Evolutionary conservation across 345 rosid species (phyloP).

Genomic region (Arabis alpina): DNA sequence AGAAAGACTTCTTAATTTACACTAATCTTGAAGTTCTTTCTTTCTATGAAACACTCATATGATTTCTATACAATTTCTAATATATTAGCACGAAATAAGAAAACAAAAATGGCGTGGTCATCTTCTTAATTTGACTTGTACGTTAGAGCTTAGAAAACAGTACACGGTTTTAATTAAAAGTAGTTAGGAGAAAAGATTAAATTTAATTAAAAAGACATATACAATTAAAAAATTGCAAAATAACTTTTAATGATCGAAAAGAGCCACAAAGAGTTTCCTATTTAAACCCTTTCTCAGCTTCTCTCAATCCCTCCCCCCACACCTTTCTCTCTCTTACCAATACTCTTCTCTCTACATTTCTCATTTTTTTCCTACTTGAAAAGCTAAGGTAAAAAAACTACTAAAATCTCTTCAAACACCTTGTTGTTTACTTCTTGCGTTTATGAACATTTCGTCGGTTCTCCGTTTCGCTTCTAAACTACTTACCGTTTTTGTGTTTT

Average conservation of each 20-base stretch:
- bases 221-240: neutral
- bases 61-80: neutral
- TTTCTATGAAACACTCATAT: slow-evolving; percentile 23
- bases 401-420: slow-evolving; percentile 10
- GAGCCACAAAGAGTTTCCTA: slow-evolving; percentile 39
- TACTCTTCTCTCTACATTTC: neutral
- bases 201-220: neutral
- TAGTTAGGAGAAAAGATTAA: slow-evolving; percentile 28
- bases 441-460: slow-evolving; percentile 27
- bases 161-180: slow-evolving; percentile 21
- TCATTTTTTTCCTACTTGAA: slow-evolving; percentile 14
- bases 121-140: slow-evolving; percentile 44
- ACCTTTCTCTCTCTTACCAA: slow-evolving; percentile 29
- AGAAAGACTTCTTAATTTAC: too few species aligned
- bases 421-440: neutral
- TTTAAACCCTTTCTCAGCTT: slow-evolving; percentile 30
- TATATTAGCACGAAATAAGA: slow-evolving; percentile 16
- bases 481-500: neutral
- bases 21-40: neutral
- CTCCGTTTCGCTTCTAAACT: slow-evolving; percentile 13
- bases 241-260: slow-evolving; percentile 44
- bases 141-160: slow-evolving; percentile 35
- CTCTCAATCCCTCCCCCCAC: slow-evolving; percentile 41
- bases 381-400: slow-evolving; percentile 24
- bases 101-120: slow-evolving; percentile 28